A percentile compares a stretch with the other conserved stretches of the same genome.
phyloP scores from a whole-genome alignment of 75 land plant species.

The Picea sitchensis region DNA sequence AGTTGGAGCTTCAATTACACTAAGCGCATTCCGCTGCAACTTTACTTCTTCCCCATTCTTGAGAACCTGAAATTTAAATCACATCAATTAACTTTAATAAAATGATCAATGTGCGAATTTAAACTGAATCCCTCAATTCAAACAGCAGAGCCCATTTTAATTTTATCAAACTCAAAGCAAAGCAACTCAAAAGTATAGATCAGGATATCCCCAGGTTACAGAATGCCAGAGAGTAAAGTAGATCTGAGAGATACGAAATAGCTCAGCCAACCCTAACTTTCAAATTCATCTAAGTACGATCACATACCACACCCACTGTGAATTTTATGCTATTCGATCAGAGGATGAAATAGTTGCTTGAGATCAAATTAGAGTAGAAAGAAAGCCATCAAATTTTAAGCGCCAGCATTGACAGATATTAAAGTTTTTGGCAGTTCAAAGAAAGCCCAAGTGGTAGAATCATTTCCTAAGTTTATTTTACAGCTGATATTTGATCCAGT shows the following conservation, averaged over 20 bases:
- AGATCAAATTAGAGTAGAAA: not conserved
- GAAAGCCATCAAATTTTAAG: no score
- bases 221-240: not conserved
- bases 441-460: no score
- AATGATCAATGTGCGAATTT: not conserved
- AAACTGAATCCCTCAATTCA: not conserved
- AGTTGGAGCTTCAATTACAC: slow-evolving; percentile 90
- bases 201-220: not conserved
- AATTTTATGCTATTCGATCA: not conserved
- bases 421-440: no score
- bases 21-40: slow-evolving; percentile 92
- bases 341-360: not conserved
- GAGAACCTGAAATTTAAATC: slow-evolving; percentile 55
- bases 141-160: not conserved
- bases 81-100: no score
- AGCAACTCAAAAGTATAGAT: not conserved
- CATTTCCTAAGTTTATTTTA: no score
- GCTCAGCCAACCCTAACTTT: not conserved
- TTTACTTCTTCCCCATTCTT: slow-evolving; percentile 95
- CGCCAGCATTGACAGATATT: not conserved
- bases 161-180: not conserved
- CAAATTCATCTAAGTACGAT: not conserved
- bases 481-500: no score
- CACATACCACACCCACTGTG: not conserved
- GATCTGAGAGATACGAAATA: not conserved